Evolutionary conservation across 2,329 filamentous ascomycete species (phyloP).

Genomic region (Parasarocladium wereldwijsianum): DNA sequence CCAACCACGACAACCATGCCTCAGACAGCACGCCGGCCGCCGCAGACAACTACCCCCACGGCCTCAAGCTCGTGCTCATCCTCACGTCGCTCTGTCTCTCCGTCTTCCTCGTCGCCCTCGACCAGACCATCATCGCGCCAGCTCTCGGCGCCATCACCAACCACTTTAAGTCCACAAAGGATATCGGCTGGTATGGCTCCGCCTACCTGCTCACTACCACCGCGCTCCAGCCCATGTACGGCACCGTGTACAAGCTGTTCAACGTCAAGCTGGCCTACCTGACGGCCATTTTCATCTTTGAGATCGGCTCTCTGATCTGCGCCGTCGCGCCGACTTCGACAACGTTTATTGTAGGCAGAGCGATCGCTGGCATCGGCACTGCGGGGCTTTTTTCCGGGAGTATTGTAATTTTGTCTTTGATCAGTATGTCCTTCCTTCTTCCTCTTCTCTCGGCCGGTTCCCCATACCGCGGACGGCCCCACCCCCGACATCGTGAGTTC

Average conservation of each 20-base stretch:
- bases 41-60: slow-evolving; percentile 20
- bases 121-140: slow-evolving; percentile 37
- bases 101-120: slow-evolving; percentile 34
- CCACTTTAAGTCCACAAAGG: slow-evolving; percentile 26
- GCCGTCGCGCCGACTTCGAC: slow-evolving; percentile 29
- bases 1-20: slow-evolving; percentile 3
- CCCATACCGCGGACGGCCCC: background rate
- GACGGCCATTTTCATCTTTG: slow-evolving; percentile 25
- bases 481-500: no score
- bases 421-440: slow-evolving; percentile 13
- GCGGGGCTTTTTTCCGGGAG: slow-evolving; percentile 35
- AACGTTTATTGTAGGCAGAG: slow-evolving; percentile 36
- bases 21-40: background rate
- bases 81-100: slow-evolving; percentile 28
- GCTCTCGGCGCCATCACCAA: slow-evolving; percentile 36
- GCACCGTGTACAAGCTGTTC: slow-evolving; percentile 34
- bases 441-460: background rate
- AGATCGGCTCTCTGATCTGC: slow-evolving; percentile 27
- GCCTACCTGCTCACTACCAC: slow-evolving; percentile 33
- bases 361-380: slow-evolving; percentile 34
- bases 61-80: slow-evolving; percentile 24
- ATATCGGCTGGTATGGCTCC: slow-evolving; percentile 35
- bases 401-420: slow-evolving; percentile 30
- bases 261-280: slow-evolving; percentile 32
- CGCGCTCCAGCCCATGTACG: slow-evolving; percentile 34